Conservation (phyloP, 305 asterid species). For the Coffea humblotiana region DNA sequence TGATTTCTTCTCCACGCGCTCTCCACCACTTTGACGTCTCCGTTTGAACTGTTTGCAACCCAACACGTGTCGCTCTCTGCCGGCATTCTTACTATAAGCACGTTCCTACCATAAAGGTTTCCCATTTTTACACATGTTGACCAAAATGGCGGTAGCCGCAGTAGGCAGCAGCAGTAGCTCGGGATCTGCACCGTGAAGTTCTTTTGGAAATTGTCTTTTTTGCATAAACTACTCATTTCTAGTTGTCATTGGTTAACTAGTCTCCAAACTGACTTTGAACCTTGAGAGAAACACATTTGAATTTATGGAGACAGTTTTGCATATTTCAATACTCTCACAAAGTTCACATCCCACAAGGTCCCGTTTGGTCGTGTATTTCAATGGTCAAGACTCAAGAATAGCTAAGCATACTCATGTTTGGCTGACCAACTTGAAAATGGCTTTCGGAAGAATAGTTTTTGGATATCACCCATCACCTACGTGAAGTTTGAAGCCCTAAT, state of each 20-base stretch:
- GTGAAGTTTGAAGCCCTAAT: no score
- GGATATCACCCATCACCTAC: no score
- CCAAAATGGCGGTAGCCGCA: not conserved
- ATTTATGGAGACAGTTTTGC: not conserved
- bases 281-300: constrained; percentile 13
- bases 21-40: no score
- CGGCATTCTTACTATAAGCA: no score
- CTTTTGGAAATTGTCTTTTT: not conserved
- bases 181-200: constrained; percentile 4
- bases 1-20: no score
- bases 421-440: not conserved
- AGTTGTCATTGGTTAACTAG: constrained; percentile 21
- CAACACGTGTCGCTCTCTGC: no score
- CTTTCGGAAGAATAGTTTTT: not conserved
- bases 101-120: no score
- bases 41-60: no score
- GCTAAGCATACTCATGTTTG: not conserved
- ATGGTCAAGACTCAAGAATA: not conserved
- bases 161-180: no score
- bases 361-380: not conserved
- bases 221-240: not conserved
- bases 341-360: not conserved
- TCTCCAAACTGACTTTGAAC: constrained; percentile 14
- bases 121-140: constrained; percentile 1
- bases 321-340: not conserved